Evolutionary conservation across 1,284 basidiomycete species (phyloP).

Genomic region (Cryptococcus sp.): DNA sequence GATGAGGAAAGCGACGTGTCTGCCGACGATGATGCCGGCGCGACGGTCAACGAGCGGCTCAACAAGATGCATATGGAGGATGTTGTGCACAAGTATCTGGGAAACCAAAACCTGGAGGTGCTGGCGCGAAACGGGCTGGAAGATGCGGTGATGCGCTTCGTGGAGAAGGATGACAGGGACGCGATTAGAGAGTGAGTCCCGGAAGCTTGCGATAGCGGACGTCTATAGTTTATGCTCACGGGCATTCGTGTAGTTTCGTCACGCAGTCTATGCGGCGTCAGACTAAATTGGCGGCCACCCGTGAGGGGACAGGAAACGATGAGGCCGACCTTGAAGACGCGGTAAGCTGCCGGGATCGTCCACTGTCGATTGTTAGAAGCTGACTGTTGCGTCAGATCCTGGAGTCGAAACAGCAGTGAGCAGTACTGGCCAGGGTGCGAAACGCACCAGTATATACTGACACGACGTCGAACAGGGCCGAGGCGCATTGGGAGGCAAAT

Average conservation of each 20-base stretch:
- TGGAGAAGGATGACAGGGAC: constrained; percentile 91
- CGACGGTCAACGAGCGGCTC: constrained; percentile 38
- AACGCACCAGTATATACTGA: no score
- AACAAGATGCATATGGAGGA: constrained; percentile 52
- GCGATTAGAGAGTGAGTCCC: constrained; percentile 74
- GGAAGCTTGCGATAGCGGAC: neutral
- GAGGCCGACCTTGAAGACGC: constrained; percentile 70
- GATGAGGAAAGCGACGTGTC: constrained; percentile 61
- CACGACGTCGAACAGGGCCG: no score
- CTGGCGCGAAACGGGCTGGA: constrained; percentile 81
- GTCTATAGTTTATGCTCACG: neutral
- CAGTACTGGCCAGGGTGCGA: no score
- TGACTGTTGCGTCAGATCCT: neutral
- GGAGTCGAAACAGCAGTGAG: neutral
- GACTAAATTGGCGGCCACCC: no score
- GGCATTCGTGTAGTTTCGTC: constrained; percentile 61
- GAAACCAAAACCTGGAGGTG: constrained; percentile 82
- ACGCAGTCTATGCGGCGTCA: constrained; percentile 28
- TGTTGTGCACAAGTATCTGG: constrained; percentile 81
- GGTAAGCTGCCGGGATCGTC: constrained; percentile 44
- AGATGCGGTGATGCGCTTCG: constrained; percentile 85
- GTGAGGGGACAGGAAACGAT: constrained; percentile 50
- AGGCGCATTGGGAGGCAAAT: no score
- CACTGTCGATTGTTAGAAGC: constrained; percentile 27
- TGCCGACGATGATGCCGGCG: constrained; percentile 60